Evolutionary conservation across 345 rosid genomes (phyloP).

Genomic region (Heritiera fomes): DNA sequence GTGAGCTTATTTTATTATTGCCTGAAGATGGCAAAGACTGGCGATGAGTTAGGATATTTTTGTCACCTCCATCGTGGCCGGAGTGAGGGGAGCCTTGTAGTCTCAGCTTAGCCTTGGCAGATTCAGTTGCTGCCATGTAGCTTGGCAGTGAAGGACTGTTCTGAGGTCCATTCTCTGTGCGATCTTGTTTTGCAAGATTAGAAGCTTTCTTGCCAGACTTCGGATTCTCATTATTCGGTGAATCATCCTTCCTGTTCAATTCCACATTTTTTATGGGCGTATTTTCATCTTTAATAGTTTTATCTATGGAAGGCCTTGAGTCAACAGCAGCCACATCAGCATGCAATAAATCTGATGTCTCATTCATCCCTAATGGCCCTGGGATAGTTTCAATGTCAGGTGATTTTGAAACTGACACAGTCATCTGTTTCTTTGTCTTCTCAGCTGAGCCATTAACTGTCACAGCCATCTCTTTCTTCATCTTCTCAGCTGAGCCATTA

Average conservation of each 20-base stretch:
- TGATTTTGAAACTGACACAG: conserved; percentile 24
- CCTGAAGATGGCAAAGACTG: conserved; percentile 73
- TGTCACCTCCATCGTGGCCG: conserved; percentile 63
- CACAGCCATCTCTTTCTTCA: conserved; percentile 30
- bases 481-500: conserved; percentile 18
- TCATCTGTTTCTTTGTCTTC: conserved; percentile 30
- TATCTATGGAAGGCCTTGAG: conserved; percentile 39
- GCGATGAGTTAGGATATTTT: conserved; percentile 54
- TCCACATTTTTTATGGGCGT: conserved; percentile 47
- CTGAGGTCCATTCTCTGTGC: conserved; percentile 62
- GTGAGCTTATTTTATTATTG: conserved; percentile 57
- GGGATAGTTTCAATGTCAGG: conserved; percentile 37
- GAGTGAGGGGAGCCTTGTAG: conserved; percentile 70
- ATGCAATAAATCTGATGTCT: conserved; percentile 35
- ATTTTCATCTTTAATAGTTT: conserved; percentile 39
- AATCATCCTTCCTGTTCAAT: conserved; percentile 45
- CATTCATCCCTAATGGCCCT: conserved; percentile 41
- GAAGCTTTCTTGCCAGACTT: conserved; percentile 57
- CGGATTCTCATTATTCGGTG: conserved; percentile 44
- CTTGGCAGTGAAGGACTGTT: conserved; percentile 71
- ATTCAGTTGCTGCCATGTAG: conserved; percentile 88
- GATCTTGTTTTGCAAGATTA: conserved; percentile 51
- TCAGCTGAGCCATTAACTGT: conserved; percentile 19
- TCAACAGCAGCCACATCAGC: conserved; percentile 39
- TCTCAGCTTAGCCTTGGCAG: conserved; percentile 90